These are phyloP conservation scores for Persicaria maculosa DNA, from an alignment of 148 eudicot genomes.

Conservation along the genomic window DNA sequence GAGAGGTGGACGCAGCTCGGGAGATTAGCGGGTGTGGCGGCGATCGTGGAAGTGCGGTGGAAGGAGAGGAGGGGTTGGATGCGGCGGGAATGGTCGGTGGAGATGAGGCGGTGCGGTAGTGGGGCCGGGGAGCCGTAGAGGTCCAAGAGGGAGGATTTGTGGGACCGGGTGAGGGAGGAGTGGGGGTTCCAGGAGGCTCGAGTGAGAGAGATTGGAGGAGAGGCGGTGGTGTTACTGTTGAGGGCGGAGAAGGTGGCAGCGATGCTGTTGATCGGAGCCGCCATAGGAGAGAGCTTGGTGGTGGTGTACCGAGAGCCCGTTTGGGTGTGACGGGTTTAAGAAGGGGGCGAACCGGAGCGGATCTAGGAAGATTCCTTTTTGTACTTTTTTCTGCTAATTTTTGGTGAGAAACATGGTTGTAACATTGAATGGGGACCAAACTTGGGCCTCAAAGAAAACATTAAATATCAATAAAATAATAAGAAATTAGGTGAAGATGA, in stretches of 20 bases:
- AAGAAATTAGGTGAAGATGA: no score
- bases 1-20: neutral
- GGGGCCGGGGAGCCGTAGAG: conserved; percentile 2
- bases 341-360: neutral
- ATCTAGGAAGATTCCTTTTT: neutral
- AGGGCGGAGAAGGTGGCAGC: neutral
- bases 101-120: neutral
- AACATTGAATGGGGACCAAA: neutral
- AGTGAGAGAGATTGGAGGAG: neutral
- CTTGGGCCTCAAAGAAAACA: neutral
- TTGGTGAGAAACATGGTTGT: neutral
- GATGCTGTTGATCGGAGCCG: conserved; percentile 5
- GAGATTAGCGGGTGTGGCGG: neutral
- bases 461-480: no score
- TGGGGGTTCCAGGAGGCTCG: neutral
- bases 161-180: neutral
- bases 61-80: neutral
- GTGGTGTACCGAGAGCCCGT: neutral
- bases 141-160: neutral
- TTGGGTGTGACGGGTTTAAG: neutral
- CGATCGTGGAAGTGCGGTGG: neutral
- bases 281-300: neutral
- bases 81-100: neutral
- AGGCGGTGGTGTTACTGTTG: neutral
- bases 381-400: neutral